Conservation (phyloP, 2,329 filamentous ascomycete genomes). For the Xylariaceae sp. region DNA sequence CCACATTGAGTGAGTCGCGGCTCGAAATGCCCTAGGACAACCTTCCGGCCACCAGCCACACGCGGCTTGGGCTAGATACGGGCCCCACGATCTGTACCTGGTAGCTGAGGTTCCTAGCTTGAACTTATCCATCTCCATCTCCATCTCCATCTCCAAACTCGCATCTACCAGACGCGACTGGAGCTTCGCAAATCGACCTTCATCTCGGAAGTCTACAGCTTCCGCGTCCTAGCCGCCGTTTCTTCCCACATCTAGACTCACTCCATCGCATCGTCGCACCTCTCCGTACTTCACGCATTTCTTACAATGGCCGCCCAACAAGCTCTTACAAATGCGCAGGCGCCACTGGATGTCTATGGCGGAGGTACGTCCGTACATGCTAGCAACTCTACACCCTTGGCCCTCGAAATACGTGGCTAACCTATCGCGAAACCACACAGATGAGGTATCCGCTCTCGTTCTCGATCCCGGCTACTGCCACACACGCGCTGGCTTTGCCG, state of each 20-base stretch:
- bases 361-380: constrained; percentile 27
- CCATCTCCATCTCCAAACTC: not conserved
- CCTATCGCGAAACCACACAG: constrained; percentile 42
- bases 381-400: constrained; percentile 9
- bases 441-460: constrained; percentile 95
- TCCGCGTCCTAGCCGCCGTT: not conserved
- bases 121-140: not conserved
- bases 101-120: no score
- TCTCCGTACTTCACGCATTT: not conserved
- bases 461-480: constrained; percentile 91
- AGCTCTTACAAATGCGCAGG: constrained; percentile 30
- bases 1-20: no score
- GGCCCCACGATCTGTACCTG: no score
- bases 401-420: constrained; percentile 7
- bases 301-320: constrained; percentile 30
- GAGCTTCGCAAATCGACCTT: constrained; percentile 8
- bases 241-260: not conserved
- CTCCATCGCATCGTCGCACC: not conserved
- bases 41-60: no score
- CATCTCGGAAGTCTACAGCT: not conserved
- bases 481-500: constrained; percentile 91
- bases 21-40: no score
- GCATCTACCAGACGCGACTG: constrained; percentile 1
- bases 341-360: constrained; percentile 33
- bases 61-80: no score